These are phyloP conservation scores for Neonectria coccinea DNA, from an alignment of 2,329 filamentous ascomycete genomes.

Conservation along the genomic window DNA sequence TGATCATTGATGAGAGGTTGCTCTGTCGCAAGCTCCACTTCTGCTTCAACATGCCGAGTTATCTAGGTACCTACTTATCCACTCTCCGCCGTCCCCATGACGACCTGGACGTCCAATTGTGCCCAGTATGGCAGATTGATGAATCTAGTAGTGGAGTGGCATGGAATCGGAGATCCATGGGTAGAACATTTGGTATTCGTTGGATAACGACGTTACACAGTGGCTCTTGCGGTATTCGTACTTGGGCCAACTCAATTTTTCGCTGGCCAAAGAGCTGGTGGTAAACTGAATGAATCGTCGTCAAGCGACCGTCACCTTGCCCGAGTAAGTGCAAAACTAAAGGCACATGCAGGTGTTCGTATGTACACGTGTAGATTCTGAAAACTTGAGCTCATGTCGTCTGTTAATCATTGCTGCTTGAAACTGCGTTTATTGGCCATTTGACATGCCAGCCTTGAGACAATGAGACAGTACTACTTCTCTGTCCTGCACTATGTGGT, in stretches of 20 bases:
- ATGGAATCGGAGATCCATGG: neutral
- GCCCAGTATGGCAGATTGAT: slow-evolving; percentile 5
- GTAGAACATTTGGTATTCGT: neutral
- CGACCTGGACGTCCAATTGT: slow-evolving; percentile 25
- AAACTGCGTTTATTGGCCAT: neutral
- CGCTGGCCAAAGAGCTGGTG: slow-evolving; percentile 9
- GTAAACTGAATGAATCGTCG: slow-evolving; percentile 19
- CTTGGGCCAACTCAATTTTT: slow-evolving; percentile 19
- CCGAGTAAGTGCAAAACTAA: neutral
- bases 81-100: slow-evolving; percentile 43
- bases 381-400: neutral
- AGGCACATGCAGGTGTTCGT: neutral
- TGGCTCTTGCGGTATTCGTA: slow-evolving; percentile 30
- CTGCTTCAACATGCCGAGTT: slow-evolving; percentile 17
- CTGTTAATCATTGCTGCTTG: neutral
- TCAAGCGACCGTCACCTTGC: slow-evolving; percentile 8
- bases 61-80: slow-evolving; percentile 35
- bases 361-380: neutral
- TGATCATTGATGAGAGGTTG: slow-evolving; percentile 28
- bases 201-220: neutral
- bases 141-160: neutral
- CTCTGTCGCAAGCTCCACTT: slow-evolving; percentile 22
- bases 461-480: neutral
- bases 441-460: neutral
- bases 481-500: slow-evolving; percentile 7